Evolutionary conservation across 2,329 filamentous ascomycete species (phyloP).

Genomic region (Sporothrix pseudoabietina): DNA sequence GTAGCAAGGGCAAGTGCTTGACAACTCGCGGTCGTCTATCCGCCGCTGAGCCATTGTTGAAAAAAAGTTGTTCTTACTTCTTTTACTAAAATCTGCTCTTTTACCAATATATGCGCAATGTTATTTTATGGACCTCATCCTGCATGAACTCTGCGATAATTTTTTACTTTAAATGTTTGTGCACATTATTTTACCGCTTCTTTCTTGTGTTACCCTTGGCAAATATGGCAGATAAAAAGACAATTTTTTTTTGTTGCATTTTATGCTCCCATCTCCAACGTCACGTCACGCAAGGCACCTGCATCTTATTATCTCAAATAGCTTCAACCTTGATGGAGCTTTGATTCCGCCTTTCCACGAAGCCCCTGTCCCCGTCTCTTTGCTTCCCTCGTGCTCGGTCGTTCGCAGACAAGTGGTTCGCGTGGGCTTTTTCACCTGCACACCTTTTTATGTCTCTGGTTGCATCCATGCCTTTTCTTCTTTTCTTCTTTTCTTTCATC

Average conservation of each 20-base stretch:
- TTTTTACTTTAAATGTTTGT: neutral
- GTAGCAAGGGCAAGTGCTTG: neutral
- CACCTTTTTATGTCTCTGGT: neutral
- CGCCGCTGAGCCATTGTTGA: neutral
- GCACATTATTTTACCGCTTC: neutral
- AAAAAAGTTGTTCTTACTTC: neutral
- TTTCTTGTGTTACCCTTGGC: neutral
- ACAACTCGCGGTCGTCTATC: neutral
- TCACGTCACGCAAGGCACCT: slow-evolving; percentile 2
- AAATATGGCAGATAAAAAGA: neutral
- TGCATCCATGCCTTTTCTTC: neutral
- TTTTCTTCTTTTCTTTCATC: neutral
- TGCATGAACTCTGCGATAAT: neutral
- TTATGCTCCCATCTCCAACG: neutral
- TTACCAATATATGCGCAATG: no score
- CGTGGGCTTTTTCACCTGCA: slow-evolving; percentile 12
- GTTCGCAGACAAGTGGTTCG: slow-evolving; percentile 28
- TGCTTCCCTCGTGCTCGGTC: slow-evolving; percentile 22
- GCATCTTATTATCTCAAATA: neutral
- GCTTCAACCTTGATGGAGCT: neutral
- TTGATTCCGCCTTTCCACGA: neutral
- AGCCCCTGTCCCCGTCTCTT: neutral
- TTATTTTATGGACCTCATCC: no score
- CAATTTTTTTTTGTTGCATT: no score
- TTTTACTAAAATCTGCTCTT: neutral